Conservation (phyloP, 176 grass and related monocot species). For the Phoenix roebelenii region DNA sequence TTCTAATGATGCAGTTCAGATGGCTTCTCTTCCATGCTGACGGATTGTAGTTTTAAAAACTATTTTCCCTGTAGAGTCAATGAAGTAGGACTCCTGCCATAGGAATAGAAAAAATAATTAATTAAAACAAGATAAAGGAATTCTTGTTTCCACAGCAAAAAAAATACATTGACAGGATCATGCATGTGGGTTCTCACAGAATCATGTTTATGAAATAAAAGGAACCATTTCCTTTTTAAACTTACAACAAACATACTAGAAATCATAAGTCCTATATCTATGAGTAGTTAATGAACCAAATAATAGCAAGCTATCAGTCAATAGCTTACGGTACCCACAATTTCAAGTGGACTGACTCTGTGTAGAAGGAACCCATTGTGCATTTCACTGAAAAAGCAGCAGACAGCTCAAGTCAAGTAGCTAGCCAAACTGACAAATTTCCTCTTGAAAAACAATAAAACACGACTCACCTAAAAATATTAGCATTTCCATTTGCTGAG, state of each 20-base stretch:
- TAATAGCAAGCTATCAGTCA: too few relatives aligned
- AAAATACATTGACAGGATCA: too few relatives aligned
- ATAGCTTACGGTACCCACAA: slow-evolving; percentile 22
- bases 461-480: not conserved
- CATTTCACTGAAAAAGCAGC: slow-evolving; percentile 13
- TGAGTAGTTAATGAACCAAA: too few relatives aligned
- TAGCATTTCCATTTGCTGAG: slow-evolving; percentile 7
- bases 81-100: slow-evolving; percentile 29
- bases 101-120: slow-evolving; percentile 5
- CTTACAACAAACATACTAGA: too few relatives aligned
- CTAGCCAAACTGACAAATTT: not conserved
- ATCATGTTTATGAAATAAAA: too few relatives aligned
- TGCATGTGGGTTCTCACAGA: too few relatives aligned
- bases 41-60: slow-evolving; percentile 9
- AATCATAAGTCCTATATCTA: too few relatives aligned
- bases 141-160: too few relatives aligned
- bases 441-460: not conserved
- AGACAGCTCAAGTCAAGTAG: not conserved
- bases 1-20: slow-evolving; percentile 4
- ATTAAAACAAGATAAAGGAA: too few relatives aligned
- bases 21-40: slow-evolving; percentile 22
- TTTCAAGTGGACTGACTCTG: slow-evolving; percentile 32
- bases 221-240: too few relatives aligned
- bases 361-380: slow-evolving; percentile 30
- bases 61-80: slow-evolving; percentile 25